Conservation (phyloP, 225 moss, liverwort and hornwort genomes). For the Bryum argenteum region DNA sequence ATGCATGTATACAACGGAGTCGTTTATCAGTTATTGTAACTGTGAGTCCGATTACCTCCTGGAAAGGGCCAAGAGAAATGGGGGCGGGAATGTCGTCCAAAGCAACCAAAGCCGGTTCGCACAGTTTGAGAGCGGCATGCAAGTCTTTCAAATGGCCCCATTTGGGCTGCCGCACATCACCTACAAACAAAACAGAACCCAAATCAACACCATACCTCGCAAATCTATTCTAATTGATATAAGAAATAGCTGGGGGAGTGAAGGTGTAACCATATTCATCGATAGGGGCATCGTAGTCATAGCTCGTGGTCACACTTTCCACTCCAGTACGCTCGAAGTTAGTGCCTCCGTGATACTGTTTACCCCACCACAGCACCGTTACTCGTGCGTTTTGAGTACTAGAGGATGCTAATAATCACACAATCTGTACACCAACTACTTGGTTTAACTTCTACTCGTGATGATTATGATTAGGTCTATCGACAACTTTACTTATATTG, state of each 20-base stretch:
- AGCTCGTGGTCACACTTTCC: conserved; percentile 79
- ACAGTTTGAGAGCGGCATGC: conserved; percentile 74
- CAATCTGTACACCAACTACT: too few relatives aligned
- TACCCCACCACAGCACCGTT: conserved; percentile 22
- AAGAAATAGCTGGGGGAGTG: too few relatives aligned
- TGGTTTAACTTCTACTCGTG: too few relatives aligned
- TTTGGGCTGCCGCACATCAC: conserved; percentile 72
- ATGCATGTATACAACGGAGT: not conserved
- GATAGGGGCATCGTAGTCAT: conserved; percentile 88
- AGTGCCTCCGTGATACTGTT: conserved; percentile 94
- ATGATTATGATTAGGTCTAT: too few relatives aligned
- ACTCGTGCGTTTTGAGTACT: not conserved
- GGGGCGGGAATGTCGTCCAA: conserved; percentile 51
- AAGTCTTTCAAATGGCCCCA: conserved; percentile 83
- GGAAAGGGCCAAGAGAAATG: conserved; percentile 46
- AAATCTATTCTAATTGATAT: not conserved
- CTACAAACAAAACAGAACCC: conserved; percentile 31
- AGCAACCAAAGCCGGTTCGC: conserved; percentile 76
- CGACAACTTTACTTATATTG: too few relatives aligned
- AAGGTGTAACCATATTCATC: conserved; percentile 75
- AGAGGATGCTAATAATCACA: not conserved
- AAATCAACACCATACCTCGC: conserved; percentile 9
- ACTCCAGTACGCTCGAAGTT: conserved; percentile 87
- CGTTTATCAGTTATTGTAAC: not conserved
- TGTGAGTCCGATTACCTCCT: conserved; percentile 52